Base-by-base conservation (phyloP, 805 yeast species). In the Candida wancherniae region DNA sequence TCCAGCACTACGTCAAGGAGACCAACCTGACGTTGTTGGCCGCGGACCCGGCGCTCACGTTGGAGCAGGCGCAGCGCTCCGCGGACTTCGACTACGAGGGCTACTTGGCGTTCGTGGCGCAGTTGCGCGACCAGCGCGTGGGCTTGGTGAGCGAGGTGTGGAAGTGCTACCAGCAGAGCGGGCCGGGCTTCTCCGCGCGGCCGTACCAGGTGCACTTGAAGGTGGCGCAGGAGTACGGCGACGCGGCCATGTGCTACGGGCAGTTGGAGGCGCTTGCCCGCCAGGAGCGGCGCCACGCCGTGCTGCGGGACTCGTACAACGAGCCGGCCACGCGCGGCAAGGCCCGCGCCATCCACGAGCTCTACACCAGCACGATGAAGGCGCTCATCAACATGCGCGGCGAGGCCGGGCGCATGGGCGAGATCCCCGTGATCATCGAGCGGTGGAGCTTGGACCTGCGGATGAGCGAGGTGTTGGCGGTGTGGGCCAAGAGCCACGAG, bases 61-160 rank as follows among this genome's bases (percentile, higher is more conserved):
- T 59, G 11, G 40, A 37, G 6, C 61, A 56, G 22, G 60, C 58
- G 1, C 53, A 57, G 29, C 44, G 51, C 23, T 45, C 57, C 34
- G 57, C 52, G 3, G 50, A 61, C 26, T 65, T 65, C 33, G 67
- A 65, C 38, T 61, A 61, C 39, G 63, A 61, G 36, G 57, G 60
- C 4, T 65, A 47, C 43, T 41, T 63, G 37, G 46, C 31, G 19
- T 61, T 48, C 28, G 28, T 50, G 6, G 35, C 47, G 3, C 51
- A 47, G 12, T 39, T 64, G 19, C 39, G 44, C 15, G 22, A 33
- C n/a, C 54, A 48, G 29, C 46, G 71, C 33, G 24, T 29, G 4
- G 48, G 47, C 2, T 44, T 55, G 8, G 42, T 63, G 26, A 31
- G 42, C 11, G 57, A 58, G 29, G 42, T 63, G 10, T 65, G 69